Conservation (phyloP, 2,329 filamentous ascomycete species). For the Penicillium sp. region DNA sequence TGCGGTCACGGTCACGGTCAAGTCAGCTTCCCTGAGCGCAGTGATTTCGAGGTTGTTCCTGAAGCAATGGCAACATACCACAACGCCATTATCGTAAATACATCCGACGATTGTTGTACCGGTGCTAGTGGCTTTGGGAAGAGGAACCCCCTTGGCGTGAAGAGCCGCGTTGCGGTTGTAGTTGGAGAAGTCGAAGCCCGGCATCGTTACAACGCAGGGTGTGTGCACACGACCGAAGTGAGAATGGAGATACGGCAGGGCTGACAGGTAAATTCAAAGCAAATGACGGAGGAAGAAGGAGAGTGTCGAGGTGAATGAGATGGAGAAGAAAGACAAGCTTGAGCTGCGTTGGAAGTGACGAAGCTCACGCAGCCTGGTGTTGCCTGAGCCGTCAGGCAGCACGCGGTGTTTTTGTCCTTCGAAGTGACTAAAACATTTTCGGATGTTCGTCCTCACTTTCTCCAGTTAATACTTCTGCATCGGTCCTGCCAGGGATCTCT, state of each 20-base stretch:
- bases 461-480: conserved; percentile 5
- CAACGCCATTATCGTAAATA: conserved; percentile 92
- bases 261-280: not conserved
- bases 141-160: conserved; percentile 85
- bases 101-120: conserved; percentile 98
- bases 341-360: conserved; percentile 38
- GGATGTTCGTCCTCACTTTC: conserved; percentile 11
- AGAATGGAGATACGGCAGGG: not conserved
- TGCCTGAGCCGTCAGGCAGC: conserved; percentile 24
- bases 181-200: conserved; percentile 99
- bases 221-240: conserved; percentile 28
- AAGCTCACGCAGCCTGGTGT: conserved; percentile 41
- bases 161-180: conserved; percentile 98
- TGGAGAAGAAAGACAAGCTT: conserved; percentile 15
- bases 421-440: conserved; percentile 13
- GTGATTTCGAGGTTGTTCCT: not conserved
- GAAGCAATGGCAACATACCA: conserved; percentile 53
- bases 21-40: conserved; percentile 20
- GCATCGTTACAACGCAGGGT: conserved; percentile 59
- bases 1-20: conserved; percentile 33
- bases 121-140: conserved; percentile 96
- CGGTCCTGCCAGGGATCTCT: conserved; percentile 7
- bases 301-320: conserved; percentile 30
- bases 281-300: conserved; percentile 33
- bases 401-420: conserved; percentile 23